A percentile compares a stretch with the other conserved stretches of the same genome.
These are phyloP conservation scores for Boechera divaricarpa DNA, from an alignment of 345 rosid genomes.

Conservation along the genomic window DNA sequence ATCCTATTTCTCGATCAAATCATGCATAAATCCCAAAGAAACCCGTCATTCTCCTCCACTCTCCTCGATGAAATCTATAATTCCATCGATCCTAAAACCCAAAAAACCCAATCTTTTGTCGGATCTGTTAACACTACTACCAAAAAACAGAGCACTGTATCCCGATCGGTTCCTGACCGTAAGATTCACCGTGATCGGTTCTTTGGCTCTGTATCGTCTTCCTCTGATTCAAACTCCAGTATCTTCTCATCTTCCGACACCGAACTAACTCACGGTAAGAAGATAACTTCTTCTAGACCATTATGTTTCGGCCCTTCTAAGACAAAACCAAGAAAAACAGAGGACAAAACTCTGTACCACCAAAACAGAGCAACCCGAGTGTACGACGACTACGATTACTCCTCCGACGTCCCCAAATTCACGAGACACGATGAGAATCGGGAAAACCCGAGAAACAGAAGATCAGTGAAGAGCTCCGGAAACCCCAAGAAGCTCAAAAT, in stretches of 20 bases:
- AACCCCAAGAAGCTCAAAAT: constrained; percentile 73
- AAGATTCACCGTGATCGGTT: constrained; percentile 43
- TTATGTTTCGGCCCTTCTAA: constrained; percentile 49
- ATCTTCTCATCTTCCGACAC: constrained; percentile 87
- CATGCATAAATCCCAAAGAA: constrained; percentile 49
- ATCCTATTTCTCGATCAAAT: constrained; percentile 1
- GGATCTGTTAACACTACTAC: constrained; percentile 46
- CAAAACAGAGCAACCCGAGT: constrained; percentile 51
- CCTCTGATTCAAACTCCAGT: constrained; percentile 77
- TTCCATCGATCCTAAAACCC: constrained; percentile 63
- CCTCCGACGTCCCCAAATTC: constrained; percentile 46
- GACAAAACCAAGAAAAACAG: constrained; percentile 51
- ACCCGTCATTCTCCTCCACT: constrained; percentile 88
- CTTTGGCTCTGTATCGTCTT: constrained; percentile 72
- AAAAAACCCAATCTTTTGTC: constrained; percentile 45
- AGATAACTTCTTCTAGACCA: constrained; percentile 43
- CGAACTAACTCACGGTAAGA: constrained; percentile 56
- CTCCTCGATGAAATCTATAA: constrained; percentile 95
- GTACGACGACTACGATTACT: constrained; percentile 37
- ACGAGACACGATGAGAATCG: constrained; percentile 50
- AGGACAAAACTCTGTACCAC: constrained; percentile 43
- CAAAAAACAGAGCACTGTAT: constrained; percentile 40
- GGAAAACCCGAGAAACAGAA: constrained; percentile 54
- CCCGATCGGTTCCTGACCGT: constrained; percentile 29
- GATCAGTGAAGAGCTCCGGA: constrained; percentile 64